Evolutionary conservation across 805 yeast genomes (phyloP).

Genomic region (Starmerella ratchasimensis): DNA sequence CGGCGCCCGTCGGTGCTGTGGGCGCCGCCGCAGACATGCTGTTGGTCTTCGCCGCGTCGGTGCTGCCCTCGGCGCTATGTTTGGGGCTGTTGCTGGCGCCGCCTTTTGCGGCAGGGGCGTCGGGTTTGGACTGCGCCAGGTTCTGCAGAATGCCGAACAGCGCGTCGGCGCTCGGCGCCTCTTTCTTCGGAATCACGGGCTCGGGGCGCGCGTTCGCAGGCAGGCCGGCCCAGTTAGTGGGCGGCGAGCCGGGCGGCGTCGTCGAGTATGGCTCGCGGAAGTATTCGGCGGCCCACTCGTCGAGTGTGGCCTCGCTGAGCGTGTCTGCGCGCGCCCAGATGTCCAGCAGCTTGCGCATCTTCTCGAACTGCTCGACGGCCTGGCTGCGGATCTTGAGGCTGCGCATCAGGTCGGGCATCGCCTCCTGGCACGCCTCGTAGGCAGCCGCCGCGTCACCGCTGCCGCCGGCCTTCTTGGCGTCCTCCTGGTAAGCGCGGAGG

Average conservation of each 20-base stretch:
- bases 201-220: constrained; percentile 9
- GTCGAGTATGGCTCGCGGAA: constrained; percentile 36
- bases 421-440: constrained; percentile 5
- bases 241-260: constrained; percentile 60
- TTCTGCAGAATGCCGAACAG: constrained; percentile 46
- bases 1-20: neutral
- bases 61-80: constrained; percentile 6
- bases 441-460: constrained; percentile 3
- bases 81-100: constrained; percentile 23
- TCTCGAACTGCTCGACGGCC: constrained; percentile 31
- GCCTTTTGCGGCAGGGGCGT: constrained; percentile 14
- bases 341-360: constrained; percentile 70
- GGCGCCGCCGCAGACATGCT: neutral
- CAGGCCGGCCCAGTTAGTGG: constrained; percentile 26
- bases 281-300: constrained; percentile 42
- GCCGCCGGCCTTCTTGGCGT: constrained; percentile 41
- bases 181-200: constrained; percentile 18
- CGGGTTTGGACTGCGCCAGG: constrained; percentile 37
- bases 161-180: constrained; percentile 33
- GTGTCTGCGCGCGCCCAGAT: constrained; percentile 85
- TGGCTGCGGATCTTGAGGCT: constrained; percentile 29
- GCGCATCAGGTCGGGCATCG: constrained; percentile 37
- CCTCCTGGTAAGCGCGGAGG: constrained; percentile 71
- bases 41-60: neutral
- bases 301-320: constrained; percentile 45